Evolutionary conservation across 305 asterid genomes (phyloP).

Genomic region (Fraxinus paxiana): DNA sequence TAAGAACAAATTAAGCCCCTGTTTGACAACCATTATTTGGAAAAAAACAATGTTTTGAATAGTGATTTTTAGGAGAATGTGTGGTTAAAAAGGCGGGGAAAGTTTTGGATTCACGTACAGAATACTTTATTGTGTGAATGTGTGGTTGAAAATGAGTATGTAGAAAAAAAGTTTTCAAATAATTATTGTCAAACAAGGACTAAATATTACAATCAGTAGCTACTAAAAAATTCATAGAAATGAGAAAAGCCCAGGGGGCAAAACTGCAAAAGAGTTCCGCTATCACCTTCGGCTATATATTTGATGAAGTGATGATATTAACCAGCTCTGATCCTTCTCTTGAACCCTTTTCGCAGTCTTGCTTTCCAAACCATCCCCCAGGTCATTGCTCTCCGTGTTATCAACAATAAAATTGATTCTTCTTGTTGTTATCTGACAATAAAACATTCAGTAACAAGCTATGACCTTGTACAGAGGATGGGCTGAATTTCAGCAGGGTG

Average conservation of each 20-base stretch:
- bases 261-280: conserved; percentile 15
- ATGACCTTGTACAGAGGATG: conserved; percentile 15
- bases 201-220: neutral
- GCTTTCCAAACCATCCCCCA: conserved; percentile 48
- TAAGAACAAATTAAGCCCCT: neutral
- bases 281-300: conserved; percentile 95
- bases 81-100: no score
- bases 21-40: neutral
- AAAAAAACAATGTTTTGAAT: no score
- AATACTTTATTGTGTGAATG: neutral
- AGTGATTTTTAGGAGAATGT: neutral
- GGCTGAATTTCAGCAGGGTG: conserved; percentile 20
- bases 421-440: conserved; percentile 84
- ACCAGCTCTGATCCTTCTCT: conserved; percentile 93
- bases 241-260: conserved; percentile 20
- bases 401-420: conserved; percentile 89
- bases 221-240: neutral
- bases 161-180: no score
- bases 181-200: neutral
- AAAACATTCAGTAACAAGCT: conserved; percentile 25
- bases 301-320: conserved; percentile 89
- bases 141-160: neutral
- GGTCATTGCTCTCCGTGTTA: conserved; percentile 47
- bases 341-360: conserved; percentile 49
- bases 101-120: neutral